Percentiles rank a stretch among this genome's conserved stretches.
Evolutionary conservation across 2,329 filamentous ascomycete genomes (phyloP).

Genomic region (Penicillium sp.): DNA sequence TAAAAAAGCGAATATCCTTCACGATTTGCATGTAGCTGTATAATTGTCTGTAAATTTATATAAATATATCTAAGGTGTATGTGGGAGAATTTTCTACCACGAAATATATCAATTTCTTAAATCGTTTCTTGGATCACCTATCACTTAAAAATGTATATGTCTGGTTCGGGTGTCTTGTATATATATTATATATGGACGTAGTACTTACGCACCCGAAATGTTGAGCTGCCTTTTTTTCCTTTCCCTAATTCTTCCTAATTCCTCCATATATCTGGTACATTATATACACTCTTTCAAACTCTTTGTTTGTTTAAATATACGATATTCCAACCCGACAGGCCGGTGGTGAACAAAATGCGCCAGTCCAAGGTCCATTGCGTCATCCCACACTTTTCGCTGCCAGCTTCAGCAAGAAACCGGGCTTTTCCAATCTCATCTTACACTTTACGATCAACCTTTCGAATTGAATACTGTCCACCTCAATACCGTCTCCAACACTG

Average conservation of each 20-base stretch:
- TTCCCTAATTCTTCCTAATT: not conserved
- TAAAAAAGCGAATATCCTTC: slow-evolving; percentile 44
- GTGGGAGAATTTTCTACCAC: not conserved
- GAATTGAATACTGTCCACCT: not conserved
- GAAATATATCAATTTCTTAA: not conserved
- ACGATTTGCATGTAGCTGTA: slow-evolving; percentile 18
- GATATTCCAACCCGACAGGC: not conserved
- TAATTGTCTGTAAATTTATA: not conserved
- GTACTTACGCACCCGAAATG: not conserved
- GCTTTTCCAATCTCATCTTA: slow-evolving; percentile 18
- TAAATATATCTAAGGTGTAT: not conserved
- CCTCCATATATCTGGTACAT: not conserved
- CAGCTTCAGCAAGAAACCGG: slow-evolving; percentile 8
- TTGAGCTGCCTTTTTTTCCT: not conserved
- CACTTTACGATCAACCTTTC: not conserved
- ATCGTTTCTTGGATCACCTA: not conserved
- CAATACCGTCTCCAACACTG: not conserved
- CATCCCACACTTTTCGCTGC: slow-evolving; percentile 21
- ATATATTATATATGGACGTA: no score
- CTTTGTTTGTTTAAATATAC: not conserved
- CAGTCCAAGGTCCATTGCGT: slow-evolving; percentile 25
- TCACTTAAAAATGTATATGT: not conserved
- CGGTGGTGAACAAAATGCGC: slow-evolving; percentile 15
- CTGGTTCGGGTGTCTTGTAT: not conserved
- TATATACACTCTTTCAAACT: no score